Evolutionary conservation across 495 filamentous ascomycete genomes (phyloP), one percentile per base, ranked within the genome.

Genomic region (Xylaria acuta): DNA sequence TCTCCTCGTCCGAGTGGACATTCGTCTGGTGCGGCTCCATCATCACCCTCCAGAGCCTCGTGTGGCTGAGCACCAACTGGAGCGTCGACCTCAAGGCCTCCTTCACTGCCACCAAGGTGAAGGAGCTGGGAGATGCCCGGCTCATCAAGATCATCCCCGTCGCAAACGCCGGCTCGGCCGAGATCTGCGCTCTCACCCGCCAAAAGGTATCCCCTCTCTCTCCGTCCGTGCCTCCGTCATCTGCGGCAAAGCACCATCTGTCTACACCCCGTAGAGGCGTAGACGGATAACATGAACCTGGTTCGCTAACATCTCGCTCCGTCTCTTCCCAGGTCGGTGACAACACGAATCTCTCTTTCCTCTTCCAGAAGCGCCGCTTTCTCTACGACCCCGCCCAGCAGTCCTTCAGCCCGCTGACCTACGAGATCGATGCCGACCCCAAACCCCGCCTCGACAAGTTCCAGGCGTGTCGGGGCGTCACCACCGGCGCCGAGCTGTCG

Each of bases 331-430:
- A 92, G 90, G 84, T 86, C 71, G 91, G 88, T 63, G 91, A 88
- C 67, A 92, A 92, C 84, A 84, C 88, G 34, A 96, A 90, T 54
- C 78, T 92, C 1, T 97, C 95, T 14, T 98, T 99, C 82, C 84
- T 97, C 70, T 99, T 99, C 85, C 96, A 99, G 85, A 99, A 98
- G 84, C 93, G 96, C 75, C 93, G 95, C 8, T 98, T 98, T 78
- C 89, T 98, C 51, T 98, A 92, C 84, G 87, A 93, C 69, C 80
- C 88, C 62, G 89, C 90, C 53, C 86, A 82, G 67, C 86, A 89
- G 64, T 83, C 85, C 25, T 99, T 99, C 79, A 87, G 90, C 27
- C 93, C 96, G 25, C 83, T 98, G 59, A 85, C 88, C 22, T 99
- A 97, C 82, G 90, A 90, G 25, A 90, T 98, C 78, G 96, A 99